These are phyloP conservation scores for Diophrys appendiculata DNA, from an alignment of 73 alveolate genomes.

Conservation along the genomic window DNA sequence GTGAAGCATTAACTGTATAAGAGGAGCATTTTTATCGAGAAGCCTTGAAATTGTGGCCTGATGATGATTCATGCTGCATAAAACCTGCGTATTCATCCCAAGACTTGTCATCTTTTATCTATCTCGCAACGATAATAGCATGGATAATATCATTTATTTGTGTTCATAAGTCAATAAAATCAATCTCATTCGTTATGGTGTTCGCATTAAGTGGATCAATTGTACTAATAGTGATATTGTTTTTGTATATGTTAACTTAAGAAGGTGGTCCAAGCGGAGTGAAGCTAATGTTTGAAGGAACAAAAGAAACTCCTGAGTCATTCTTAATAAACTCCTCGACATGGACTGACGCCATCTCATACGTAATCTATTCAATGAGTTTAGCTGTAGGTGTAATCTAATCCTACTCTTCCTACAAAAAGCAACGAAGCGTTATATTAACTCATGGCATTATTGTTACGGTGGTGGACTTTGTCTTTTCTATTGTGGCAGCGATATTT, in stretches of 20 bases:
- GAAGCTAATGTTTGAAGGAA: neutral
- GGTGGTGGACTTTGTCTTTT: neutral
- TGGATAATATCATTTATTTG: slow-evolving; percentile 9
- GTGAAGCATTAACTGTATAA: neutral
- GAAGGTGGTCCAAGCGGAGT: slow-evolving; percentile 13
- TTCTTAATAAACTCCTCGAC: neutral
- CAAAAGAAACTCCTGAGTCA: neutral
- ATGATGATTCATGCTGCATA: neutral
- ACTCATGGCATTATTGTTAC: neutral
- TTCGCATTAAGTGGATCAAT: neutral
- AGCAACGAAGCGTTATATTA: neutral
- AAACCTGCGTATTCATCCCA: neutral
- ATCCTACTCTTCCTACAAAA: slow-evolving; percentile 13
- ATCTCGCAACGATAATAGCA: neutral
- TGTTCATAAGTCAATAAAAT: neutral
- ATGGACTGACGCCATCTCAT: slow-evolving; percentile 14
- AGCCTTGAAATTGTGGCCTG: neutral
- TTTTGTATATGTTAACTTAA: neutral
- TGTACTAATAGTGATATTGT: neutral
- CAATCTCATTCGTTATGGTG: neutral
- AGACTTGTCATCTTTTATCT: neutral
- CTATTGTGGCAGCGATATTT: slow-evolving; percentile 1
- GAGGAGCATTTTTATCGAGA: neutral
- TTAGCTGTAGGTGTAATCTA: slow-evolving; percentile 24
- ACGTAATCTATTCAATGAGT: slow-evolving; percentile 9